Conservation (phyloP, 176 grass and related monocot genomes). For the Cenchrus purpureus region DNA sequence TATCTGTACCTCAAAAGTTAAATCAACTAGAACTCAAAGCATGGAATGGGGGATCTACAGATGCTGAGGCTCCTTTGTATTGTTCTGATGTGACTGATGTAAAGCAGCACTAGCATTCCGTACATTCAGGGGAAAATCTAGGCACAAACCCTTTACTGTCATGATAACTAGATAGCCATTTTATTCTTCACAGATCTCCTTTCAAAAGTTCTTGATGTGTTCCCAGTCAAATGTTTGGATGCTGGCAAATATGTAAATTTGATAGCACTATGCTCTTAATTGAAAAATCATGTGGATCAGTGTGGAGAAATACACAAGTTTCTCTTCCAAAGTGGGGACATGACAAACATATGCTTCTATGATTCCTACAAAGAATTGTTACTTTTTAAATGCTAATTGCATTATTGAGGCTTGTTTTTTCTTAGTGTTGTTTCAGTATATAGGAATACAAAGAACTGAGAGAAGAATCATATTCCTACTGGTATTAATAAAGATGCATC, state of each 20-base stretch:
- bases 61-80: constrained; percentile 2
- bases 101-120: constrained; percentile 15
- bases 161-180: constrained; percentile 19
- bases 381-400: constrained; percentile 10
- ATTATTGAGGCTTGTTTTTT: neutral
- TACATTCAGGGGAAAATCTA: constrained; percentile 34
- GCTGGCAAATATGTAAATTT: constrained; percentile 21
- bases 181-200: constrained; percentile 25
- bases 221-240: constrained; percentile 15
- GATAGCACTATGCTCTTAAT: constrained; percentile 7
- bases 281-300: constrained; percentile 7
- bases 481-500: constrained; percentile 7
- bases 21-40: constrained; percentile 19
- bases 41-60: constrained; percentile 21
- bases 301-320: constrained; percentile 18
- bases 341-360: neutral
- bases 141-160: neutral
- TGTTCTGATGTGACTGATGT: constrained; percentile 34
- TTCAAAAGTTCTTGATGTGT: constrained; percentile 16
- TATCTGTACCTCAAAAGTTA: constrained; percentile 19
- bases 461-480: neutral
- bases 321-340: neutral
- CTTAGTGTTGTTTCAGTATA: constrained; percentile 23
- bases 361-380: constrained; percentile 3
- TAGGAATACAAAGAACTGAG: constrained; percentile 10